Conservation (phyloP, 2,329 filamentous ascomycete genomes). For the Fusarium sterilihyphosum region DNA sequence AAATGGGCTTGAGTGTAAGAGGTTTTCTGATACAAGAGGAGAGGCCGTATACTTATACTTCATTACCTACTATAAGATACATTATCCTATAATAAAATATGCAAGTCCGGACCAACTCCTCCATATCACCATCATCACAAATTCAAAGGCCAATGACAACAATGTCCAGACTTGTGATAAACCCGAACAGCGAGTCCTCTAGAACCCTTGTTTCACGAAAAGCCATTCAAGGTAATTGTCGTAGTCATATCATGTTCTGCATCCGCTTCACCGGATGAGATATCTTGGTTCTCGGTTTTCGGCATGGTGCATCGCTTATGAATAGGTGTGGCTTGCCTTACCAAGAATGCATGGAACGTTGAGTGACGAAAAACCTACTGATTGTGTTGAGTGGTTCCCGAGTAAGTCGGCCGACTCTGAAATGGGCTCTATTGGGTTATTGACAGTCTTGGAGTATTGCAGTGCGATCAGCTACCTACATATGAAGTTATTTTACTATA, state of each 20-base stretch:
- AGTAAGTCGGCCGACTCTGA: slow-evolving; percentile 7
- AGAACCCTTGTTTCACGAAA: neutral
- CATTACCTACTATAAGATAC: no score
- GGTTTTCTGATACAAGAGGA: neutral
- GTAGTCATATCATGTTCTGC: neutral
- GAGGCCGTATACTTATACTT: slow-evolving; percentile 3
- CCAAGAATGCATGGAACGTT: slow-evolving; percentile 24
- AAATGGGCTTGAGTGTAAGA: neutral
- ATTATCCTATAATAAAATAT: neutral
- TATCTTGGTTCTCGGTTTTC: slow-evolving; percentile 1
- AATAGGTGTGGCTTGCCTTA: slow-evolving; percentile 25
- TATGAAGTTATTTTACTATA: neutral
- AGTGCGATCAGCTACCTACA: no score
- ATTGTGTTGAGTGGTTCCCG: neutral
- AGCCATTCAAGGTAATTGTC: neutral
- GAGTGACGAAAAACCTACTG: neutral
- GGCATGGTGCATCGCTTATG: slow-evolving; percentile 14
- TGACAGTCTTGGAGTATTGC: neutral
- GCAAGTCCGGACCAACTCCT: neutral
- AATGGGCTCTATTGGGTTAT: neutral
- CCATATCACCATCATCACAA: neutral
- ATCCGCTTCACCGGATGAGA: neutral
- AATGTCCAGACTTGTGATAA: neutral
- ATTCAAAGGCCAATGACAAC: neutral
- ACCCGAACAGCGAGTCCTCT: neutral